Evolutionary conservation across 2,329 filamentous ascomycete genomes (phyloP), one percentile per base, ranked within the genome.

Genomic region (Aureobasidium lini): DNA sequence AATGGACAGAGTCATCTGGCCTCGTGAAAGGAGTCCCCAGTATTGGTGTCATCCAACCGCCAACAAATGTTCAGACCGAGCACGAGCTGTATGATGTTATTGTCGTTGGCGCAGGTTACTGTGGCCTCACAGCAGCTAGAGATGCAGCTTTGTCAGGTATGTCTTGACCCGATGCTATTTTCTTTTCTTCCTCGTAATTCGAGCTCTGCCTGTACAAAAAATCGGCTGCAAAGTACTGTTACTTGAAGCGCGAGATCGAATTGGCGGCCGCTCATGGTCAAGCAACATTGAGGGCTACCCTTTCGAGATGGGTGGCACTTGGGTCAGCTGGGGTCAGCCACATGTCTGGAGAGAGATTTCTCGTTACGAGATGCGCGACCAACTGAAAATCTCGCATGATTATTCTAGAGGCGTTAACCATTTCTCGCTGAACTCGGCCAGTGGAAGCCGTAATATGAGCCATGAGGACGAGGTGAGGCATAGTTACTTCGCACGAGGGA

Each of bases 251-350:
- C 72, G 78, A 15, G 76, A 81, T 62, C 69, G 78, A 0, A 76
- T 80, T 50, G 78, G 78, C 15, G 77, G 78, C 1, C 73, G 78
- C 0, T 76, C 77, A 2, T 80, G 75, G 74, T 75, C 74, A 0
- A 72, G 75, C 15, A 72, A 77, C 34, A 75, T 77, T 7, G 70
- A 68, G 0, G 76, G 75, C 0, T 75, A 78, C 13, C 71, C 72
- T 0, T 78, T 73, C 50, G 78, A 80, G 53, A 75, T 81, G 72
- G 78, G 78, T 0, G 79, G 79, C 0, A 79, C 77, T 0, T 81
- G 77, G 77, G 71, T 80, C 0, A 74, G 75, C 57, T 78, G 76
- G 76, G 57, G 61, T 18, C 64, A 66, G 29, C 65, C 64, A 4
- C 61, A 72, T 59, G 40, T 71, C 1, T 73, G 66, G 36, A 46